Percentiles rank a stretch among this genome's conserved stretches.
These are phyloP conservation scores for Candida namnaoensis DNA, from an alignment of 805 yeast species.

Conservation along the genomic window DNA sequence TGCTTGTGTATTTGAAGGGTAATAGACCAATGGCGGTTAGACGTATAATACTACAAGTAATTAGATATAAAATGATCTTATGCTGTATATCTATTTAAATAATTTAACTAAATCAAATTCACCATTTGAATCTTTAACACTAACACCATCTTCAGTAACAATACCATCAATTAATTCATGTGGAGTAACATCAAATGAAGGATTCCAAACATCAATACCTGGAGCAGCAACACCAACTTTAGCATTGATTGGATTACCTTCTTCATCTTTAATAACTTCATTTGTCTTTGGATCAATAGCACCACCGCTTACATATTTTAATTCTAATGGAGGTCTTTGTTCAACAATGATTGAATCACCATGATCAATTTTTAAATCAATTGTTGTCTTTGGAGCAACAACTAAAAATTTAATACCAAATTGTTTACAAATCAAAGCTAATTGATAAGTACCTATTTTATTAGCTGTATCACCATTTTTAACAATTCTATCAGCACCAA, in stretches of 20 bases:
- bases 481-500: conserved; percentile 94
- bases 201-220: conserved; percentile 87
- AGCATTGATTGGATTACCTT: conserved; percentile 24
- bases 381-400: conserved; percentile 92
- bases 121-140: conserved; percentile 41
- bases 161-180: conserved; percentile 76
- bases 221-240: conserved; percentile 81
- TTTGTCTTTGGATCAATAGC: conserved; percentile 26
- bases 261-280: conserved; percentile 15
- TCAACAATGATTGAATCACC: conserved; percentile 83
- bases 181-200: conserved; percentile 93
- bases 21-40: no score
- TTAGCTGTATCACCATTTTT: conserved; percentile 93
- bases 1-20: no score
- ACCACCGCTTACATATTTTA: conserved; percentile 70
- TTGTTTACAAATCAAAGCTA: conserved; percentile 62
- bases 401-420: conserved; percentile 76
- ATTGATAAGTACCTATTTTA: conserved; percentile 90
- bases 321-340: conserved; percentile 75
- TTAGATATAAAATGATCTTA: no score
- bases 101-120: conserved; percentile 32
- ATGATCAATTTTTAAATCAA: conserved; percentile 54
- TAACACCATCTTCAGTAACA: conserved; percentile 70
- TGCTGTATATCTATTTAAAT: conserved; percentile 12
- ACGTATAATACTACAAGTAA: no score